Base-by-base conservation (phyloP, 1,284 basidiomycete genomes). In the Termitomyces sp. region DNA sequence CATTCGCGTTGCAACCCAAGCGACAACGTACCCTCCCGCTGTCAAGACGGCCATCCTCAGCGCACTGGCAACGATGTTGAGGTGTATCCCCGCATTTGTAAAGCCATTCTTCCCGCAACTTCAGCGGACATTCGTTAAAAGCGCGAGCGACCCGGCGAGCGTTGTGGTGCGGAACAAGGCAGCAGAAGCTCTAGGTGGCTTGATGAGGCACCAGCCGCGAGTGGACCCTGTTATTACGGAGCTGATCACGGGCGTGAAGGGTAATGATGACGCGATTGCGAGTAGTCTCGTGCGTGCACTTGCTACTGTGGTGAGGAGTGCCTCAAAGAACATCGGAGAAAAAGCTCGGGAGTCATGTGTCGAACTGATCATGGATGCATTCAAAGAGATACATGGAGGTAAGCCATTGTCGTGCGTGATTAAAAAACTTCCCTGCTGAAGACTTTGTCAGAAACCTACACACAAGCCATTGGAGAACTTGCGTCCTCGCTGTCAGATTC, bases 71-170 rank as follows among this genome's bases (percentile, higher is more conserved):
- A 83, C 86, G 9, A 90, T 97, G 80, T 77, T 97, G 33, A 82
- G 87, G 61, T 80, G 82, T 50, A 91, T 98, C 19, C 94, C 96
- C 0, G 76, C 81, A 19, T 92, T 97, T 61, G 93, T 98, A 61
- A 94, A 94, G 68, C 95, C 96, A 0, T 99, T 99, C 86, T 98
- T 98, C 79, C 97, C 96, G 1, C 96, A 99, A 68, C 75, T 99
- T 36, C 96, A 98, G 68, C 83, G 96, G 39, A 98, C 94, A 0
- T 99, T 99, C 67, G 90, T 98, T 71, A 99, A 99, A 73, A 92
- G 93, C 38, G 82, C 91, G 0, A 82, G 87, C 56, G 96, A 99
- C 68, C 73, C 88, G 0, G 81, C 88, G 1, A 92, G 90, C 61
- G 74, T 81, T 2, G 85, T 83, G 17, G 94, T 99, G 28, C 85